Evolutionary conservation across 1,284 basidiomycete species (phyloP).

Genomic region (Moesziomyces antarcticus): DNA sequence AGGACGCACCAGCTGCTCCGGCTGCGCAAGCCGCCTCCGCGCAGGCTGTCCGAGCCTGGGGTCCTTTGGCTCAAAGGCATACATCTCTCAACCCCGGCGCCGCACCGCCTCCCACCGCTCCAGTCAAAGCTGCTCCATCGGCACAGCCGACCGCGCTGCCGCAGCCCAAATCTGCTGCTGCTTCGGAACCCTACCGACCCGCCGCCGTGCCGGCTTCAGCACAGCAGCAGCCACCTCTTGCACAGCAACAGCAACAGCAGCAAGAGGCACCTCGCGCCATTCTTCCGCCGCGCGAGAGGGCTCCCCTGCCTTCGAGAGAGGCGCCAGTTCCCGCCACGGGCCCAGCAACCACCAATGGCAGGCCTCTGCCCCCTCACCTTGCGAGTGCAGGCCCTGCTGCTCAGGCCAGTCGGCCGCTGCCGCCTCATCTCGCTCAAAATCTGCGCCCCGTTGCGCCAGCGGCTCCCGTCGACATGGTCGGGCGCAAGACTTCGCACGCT

Average conservation of each 20-base stretch:
- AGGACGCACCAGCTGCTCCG: conserved; percentile 15
- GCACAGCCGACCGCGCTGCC: conserved; percentile 17
- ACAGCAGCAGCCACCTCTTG: conserved; percentile 19
- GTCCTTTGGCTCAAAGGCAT: conserved; percentile 60
- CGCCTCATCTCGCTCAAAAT: conserved; percentile 51
- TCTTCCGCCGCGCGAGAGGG: conserved; percentile 7
- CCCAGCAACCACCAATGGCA: conserved; percentile 11
- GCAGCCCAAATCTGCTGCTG: conserved; percentile 6
- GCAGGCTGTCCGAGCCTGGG: conserved; percentile 55
- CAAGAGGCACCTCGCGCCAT: conserved; percentile 5
- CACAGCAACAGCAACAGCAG: conserved; percentile 11
- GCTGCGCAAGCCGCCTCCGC: conserved; percentile 21
- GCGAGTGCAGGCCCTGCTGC: conserved; percentile 21
- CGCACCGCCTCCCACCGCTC: conserved; percentile 14
- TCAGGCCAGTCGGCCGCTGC: conserved; percentile 29
- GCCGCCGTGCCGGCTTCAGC: conserved; percentile 7
- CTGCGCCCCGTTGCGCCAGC: conserved; percentile 23
- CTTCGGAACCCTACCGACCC: conserved; percentile 12
- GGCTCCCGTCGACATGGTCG: conserved; percentile 3
- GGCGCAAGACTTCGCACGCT: conserved; percentile 33
- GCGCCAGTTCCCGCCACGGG: conserved; percentile 1
- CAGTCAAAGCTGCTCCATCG: conserved; percentile 9
- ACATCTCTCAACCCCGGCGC: conserved; percentile 49
- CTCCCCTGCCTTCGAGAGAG: conserved; percentile 1
- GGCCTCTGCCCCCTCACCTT: conserved; percentile 39